Percentiles rank a stretch among this genome's conserved stretches.
phyloP scores from a whole-genome alignment of 257 asterid species.

The Forsythia viridissima region DNA sequence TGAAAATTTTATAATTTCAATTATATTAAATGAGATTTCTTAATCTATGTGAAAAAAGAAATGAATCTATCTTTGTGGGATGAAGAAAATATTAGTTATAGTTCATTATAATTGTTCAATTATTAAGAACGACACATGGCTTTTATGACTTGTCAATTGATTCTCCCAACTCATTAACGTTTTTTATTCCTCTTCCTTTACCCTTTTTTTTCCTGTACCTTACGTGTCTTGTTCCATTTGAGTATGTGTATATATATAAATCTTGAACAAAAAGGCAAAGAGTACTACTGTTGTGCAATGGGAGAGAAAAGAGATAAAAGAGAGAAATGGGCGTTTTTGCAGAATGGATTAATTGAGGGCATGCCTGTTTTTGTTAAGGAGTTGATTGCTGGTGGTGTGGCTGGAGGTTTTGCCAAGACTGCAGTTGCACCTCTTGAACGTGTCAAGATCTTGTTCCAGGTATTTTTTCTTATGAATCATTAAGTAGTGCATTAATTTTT shows the following conservation, averaged over 20 bases:
- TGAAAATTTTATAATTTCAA: too few relatives aligned
- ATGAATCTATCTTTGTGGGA: too few relatives aligned
- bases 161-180: too few relatives aligned
- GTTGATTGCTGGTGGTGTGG: slow-evolving; percentile 87
- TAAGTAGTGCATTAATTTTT: background rate
- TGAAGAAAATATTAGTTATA: too few relatives aligned
- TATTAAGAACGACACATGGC: too few relatives aligned
- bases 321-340: slow-evolving; percentile 22
- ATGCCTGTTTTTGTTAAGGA: slow-evolving; percentile 79
- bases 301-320: slow-evolving; percentile 50
- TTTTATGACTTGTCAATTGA: too few relatives aligned
- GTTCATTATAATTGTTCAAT: too few relatives aligned
- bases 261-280: slow-evolving; percentile 10
- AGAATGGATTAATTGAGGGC: slow-evolving; percentile 53
- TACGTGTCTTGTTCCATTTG: slow-evolving; percentile 11
- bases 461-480: slow-evolving; percentile 8
- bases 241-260: background rate
- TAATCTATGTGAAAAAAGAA: too few relatives aligned
- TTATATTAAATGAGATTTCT: too few relatives aligned
- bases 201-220: background rate
- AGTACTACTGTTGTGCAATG: slow-evolving; percentile 34
- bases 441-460: slow-evolving; percentile 93
- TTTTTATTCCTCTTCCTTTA: too few relatives aligned
- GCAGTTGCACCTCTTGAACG: slow-evolving; percentile 97
- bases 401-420: slow-evolving; percentile 92